These are phyloP conservation scores for Ophiostoma sp. DNA, from an alignment of 2,329 filamentous ascomycete genomes.

Conservation along the genomic window DNA sequence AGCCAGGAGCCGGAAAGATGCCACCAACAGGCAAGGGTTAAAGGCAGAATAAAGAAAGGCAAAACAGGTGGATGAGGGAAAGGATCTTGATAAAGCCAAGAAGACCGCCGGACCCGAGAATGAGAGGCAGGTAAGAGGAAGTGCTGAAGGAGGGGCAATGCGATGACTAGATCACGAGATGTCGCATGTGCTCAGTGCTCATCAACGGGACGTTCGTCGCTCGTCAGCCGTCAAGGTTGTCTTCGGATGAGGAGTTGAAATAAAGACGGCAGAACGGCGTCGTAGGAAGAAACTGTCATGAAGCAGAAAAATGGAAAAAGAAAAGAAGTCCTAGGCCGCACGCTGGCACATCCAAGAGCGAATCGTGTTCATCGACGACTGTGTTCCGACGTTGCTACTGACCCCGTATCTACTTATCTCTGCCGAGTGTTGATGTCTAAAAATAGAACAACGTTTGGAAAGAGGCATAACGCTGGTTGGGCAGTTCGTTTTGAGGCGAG, in stretches of 20 bases:
- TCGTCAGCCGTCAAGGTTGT: background rate
- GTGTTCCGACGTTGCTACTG: background rate
- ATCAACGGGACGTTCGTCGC: background rate
- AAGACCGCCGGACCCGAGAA: background rate
- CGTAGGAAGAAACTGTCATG: background rate
- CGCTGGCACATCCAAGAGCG: background rate
- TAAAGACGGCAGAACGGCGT: background rate
- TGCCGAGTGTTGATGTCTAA: slow-evolving; percentile 6
- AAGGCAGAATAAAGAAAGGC: background rate
- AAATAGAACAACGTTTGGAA: slow-evolving; percentile 18
- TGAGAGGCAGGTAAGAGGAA: background rate
- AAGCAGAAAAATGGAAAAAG: background rate
- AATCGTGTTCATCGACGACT: background rate
- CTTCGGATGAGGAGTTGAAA: background rate
- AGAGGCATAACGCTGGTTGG: slow-evolving; percentile 1
- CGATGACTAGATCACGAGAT: background rate
- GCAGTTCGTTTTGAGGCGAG: background rate
- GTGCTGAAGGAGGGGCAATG: background rate
- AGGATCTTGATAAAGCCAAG: background rate
- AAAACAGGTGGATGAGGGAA: background rate
- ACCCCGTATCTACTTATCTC: background rate
- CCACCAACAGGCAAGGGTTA: background rate
- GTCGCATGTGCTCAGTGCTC: background rate
- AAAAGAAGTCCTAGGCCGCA: background rate
- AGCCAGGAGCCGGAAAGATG: background rate